Evolutionary conservation across 352 stramenopile genomes (phyloP), one percentile per base, ranked within the genome.

Genomic region (Discostella stelligera): DNA sequence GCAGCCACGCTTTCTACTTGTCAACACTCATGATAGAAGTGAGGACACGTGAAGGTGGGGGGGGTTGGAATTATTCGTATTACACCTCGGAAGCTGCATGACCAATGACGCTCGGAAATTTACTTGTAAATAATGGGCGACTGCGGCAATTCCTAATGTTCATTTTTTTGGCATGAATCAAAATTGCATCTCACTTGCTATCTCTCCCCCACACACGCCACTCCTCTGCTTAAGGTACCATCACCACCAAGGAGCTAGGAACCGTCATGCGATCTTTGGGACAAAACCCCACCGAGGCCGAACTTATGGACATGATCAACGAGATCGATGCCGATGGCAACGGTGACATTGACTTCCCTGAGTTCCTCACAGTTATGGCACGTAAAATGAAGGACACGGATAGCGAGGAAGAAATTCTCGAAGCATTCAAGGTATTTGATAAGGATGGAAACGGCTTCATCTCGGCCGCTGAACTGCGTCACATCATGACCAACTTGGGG

Each of bases 381-480:
- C 94, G 96, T 79, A 99, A 99, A 92, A 98, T 98, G 96, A 98
- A 98, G 95, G 96, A 99, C 89, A 98, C 96, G 48, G 96, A 99
- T 85, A 98, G 94, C 74, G 96, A 98, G 87, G 96, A 98, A 90
- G 96, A 99, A 91, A 98, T 99, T 86, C 89, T 98, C 68, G 96
- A 98, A 85, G 96, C 96, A 53, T 98, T 98, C 94, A 98, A 98
- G 94, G 95, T 98, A 65, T 93, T 94, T 70, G 96, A 98, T 94
- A 98, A 99, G 94, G 96, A 98, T 86, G 96, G 96, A 86, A 99
- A 98, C 87, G 96, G 96, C 78, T 98, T 98, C 90, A 99, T 99
- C 90, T 98, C 96, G 66, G 96, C 96, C 44, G 96, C 96, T 63
- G 96, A 99, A 84, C 89, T 99, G 77, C 94, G 96, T 78, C 96